phyloP scores from a whole-genome alignment of 2,329 filamentous ascomycete species.

The Alternaria sp. region DNA sequence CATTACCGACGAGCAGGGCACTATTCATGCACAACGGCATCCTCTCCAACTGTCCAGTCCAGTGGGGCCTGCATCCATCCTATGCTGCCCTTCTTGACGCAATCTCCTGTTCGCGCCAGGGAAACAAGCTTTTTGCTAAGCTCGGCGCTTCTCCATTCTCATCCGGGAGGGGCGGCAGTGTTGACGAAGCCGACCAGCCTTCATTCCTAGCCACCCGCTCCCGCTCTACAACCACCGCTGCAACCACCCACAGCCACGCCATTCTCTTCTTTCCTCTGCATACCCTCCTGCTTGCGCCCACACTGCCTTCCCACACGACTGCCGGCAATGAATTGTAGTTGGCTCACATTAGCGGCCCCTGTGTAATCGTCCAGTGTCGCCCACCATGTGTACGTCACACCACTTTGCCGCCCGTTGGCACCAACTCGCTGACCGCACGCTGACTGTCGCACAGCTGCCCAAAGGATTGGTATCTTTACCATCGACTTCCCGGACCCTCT shows the following conservation, averaged over 20 bases:
- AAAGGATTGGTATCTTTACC: conserved; percentile 47
- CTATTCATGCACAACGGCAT: conserved; percentile 4
- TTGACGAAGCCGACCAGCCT: conserved; percentile 30
- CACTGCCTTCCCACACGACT: background rate
- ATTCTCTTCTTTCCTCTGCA: background rate
- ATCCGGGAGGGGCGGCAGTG: conserved; percentile 10
- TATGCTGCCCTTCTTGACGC: background rate
- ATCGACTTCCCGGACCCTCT: conserved; percentile 48
- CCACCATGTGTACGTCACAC: conserved; percentile 53
- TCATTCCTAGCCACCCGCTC: conserved; percentile 12
- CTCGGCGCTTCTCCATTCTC: conserved; percentile 15
- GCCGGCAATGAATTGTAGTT: conserved; percentile 28
- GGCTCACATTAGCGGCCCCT: conserved; percentile 15
- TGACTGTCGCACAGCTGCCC: conserved; percentile 39
- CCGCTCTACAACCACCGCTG: conserved; percentile 6
- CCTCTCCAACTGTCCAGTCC: background rate
- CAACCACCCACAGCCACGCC: background rate
- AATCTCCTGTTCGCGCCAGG: conserved; percentile 12
- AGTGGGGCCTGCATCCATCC: background rate
- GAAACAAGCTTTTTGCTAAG: conserved; percentile 40
- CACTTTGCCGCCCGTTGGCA: conserved; percentile 5
- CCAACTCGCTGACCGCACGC: background rate
- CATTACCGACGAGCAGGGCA: background rate
- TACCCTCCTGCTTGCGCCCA: background rate
- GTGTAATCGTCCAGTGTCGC: conserved; percentile 21